Evolutionary conservation across 768 basidiomycete genomes (phyloP).

Genomic region (Ephemerocybe angulata): DNA sequence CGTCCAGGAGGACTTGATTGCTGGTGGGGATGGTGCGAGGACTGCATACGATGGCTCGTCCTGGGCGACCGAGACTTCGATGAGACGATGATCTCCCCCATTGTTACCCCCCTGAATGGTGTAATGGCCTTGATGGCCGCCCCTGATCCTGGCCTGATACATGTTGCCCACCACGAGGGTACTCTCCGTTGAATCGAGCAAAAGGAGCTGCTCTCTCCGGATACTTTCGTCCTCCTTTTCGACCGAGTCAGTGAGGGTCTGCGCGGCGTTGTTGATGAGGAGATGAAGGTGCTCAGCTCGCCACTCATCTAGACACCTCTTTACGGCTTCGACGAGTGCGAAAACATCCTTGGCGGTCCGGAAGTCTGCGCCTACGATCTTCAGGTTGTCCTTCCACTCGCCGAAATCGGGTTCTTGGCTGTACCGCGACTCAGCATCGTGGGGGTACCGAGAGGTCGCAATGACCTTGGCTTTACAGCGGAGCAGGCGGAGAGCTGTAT

Average conservation of each 20-base stretch:
- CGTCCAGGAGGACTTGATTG: slow-evolving; percentile 27
- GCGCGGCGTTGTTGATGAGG: slow-evolving; percentile 35
- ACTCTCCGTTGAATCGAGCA: neutral
- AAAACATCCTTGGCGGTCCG: slow-evolving; percentile 32
- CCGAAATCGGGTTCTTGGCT: slow-evolving; percentile 23
- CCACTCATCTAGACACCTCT: slow-evolving; percentile 18
- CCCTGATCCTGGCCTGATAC: slow-evolving; percentile 6
- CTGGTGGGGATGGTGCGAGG: neutral
- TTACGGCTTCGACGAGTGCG: slow-evolving; percentile 23
- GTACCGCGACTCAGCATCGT: slow-evolving; percentile 29
- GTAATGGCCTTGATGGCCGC: slow-evolving; percentile 3
- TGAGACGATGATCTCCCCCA: neutral
- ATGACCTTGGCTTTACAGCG: slow-evolving; percentile 30
- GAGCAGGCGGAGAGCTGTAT: slow-evolving; percentile 28
- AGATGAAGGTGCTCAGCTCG: slow-evolving; percentile 20
- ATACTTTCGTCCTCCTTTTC: slow-evolving; percentile 25
- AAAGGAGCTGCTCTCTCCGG: slow-evolving; percentile 20
- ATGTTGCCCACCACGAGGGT: slow-evolving; percentile 6
- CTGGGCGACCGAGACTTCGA: neutral
- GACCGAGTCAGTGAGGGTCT: slow-evolving; percentile 29
- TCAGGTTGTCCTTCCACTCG: slow-evolving; percentile 23
- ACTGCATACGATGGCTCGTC: neutral
- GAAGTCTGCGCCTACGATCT: slow-evolving; percentile 32
- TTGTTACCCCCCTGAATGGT: neutral
- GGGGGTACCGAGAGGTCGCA: slow-evolving; percentile 29